Conservation (phyloP, 495 filamentous ascomycete genomes). For the Xanthoparmelia taractica region DNA sequence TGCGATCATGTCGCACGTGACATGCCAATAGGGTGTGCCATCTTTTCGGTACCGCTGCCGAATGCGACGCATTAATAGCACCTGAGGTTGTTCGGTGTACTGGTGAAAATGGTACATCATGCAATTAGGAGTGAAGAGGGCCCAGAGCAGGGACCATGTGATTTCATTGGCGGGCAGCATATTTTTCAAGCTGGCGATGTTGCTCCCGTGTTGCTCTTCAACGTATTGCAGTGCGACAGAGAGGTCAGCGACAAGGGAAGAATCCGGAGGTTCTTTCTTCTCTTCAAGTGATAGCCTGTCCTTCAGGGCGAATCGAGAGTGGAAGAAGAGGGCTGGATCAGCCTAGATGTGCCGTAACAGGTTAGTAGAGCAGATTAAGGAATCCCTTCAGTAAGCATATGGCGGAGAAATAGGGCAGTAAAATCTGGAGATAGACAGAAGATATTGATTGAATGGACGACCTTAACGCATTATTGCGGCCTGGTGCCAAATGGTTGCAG, state of each 20-base stretch:
- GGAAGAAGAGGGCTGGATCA: constrained; percentile 24
- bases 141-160: constrained; percentile 23
- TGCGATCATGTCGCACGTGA: constrained; percentile 19
- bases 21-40: constrained; percentile 11
- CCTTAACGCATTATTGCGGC: neutral
- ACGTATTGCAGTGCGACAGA: constrained; percentile 19
- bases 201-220: constrained; percentile 21
- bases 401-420: too few relatives aligned
- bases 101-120: constrained; percentile 21
- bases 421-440: too few relatives aligned
- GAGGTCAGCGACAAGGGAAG: constrained; percentile 18
- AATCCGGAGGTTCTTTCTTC: constrained; percentile 11
- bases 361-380: constrained; percentile 1
- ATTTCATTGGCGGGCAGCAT: constrained; percentile 19
- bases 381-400: too few relatives aligned
- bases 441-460: neutral
- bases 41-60: constrained; percentile 11
- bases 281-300: constrained; percentile 18
- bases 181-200: constrained; percentile 19
- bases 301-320: constrained; percentile 18
- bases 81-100: constrained; percentile 17
- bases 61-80: constrained; percentile 14
- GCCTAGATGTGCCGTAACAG: constrained; percentile 4
- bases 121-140: constrained; percentile 22
- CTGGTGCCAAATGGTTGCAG: neutral